Evolutionary conservation across 1,139 yeast genomes (phyloP).

Genomic region (Blastobotrys petasosporus): DNA sequence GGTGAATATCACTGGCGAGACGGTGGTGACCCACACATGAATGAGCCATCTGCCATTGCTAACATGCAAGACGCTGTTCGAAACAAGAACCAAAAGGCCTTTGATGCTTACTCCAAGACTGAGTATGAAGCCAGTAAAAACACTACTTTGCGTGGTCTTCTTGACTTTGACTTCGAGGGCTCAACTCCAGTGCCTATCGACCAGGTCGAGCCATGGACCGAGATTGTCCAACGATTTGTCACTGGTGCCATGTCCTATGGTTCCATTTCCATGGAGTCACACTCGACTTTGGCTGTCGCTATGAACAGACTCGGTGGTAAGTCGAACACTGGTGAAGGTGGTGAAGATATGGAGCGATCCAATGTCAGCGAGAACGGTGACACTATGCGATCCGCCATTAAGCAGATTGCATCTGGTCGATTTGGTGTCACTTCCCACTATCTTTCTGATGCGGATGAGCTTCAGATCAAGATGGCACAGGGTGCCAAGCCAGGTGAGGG

Average conservation of each 20-base stretch:
- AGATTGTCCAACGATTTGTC: slow-evolving; percentile 91
- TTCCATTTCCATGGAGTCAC: slow-evolving; percentile 97
- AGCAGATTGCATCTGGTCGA: slow-evolving; percentile 97
- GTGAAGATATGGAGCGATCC: slow-evolving; percentile 94
- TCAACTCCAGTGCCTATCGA: slow-evolving; percentile 81
- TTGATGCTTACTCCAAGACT: slow-evolving; percentile 80
- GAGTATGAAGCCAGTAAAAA: slow-evolving; percentile 88
- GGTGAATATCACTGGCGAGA: slow-evolving; percentile 99
- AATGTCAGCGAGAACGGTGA: slow-evolving; percentile 78
- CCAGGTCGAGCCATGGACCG: slow-evolving; percentile 99
- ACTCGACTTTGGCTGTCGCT: slow-evolving; percentile 94
- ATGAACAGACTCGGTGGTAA: slow-evolving; percentile 98
- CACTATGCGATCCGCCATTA: slow-evolving; percentile 96
- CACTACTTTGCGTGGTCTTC: slow-evolving; percentile 89
- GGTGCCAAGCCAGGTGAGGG: slow-evolving; percentile 99
- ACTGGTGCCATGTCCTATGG: slow-evolving; percentile 99
- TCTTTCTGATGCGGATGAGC: slow-evolving; percentile 92
- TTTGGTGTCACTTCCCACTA: slow-evolving; percentile 96
- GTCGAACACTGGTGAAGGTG: slow-evolving; percentile 99
- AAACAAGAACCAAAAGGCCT: slow-evolving; percentile 89
- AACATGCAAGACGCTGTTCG: slow-evolving; percentile 95
- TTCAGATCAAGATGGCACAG: slow-evolving; percentile 98
- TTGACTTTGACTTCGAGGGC: slow-evolving; percentile 76
- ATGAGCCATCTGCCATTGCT: slow-evolving; percentile 93
- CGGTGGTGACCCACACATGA: slow-evolving; percentile 94